phyloP scores from a whole-genome alignment of 257 asterid genomes.

The Rehmannia glutinosa region DNA sequence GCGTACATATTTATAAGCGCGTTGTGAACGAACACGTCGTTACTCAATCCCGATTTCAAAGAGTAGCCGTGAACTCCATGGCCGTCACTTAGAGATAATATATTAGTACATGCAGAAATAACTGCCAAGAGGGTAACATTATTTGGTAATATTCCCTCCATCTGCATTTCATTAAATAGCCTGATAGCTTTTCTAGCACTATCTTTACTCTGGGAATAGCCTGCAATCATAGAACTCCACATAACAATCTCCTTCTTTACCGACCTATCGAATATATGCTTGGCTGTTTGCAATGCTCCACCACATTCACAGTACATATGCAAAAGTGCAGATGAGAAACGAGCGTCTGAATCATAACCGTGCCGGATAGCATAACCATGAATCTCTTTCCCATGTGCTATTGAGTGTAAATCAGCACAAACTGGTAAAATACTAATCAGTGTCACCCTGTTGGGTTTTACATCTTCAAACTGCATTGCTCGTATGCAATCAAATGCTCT shows the following conservation, averaged over 20 bases:
- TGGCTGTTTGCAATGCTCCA: conserved; percentile 30
- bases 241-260: conserved; percentile 47
- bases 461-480: conserved; percentile 42
- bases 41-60: conserved; percentile 40
- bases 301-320: conserved; percentile 48
- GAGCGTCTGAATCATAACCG: conserved; percentile 44
- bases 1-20: conserved; percentile 68
- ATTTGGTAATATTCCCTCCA: conserved; percentile 46
- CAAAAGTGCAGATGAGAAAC: conserved; percentile 43
- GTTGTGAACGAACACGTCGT: conserved; percentile 43
- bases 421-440: conserved; percentile 53
- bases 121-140: conserved; percentile 53
- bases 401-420: conserved; percentile 33
- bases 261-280: conserved; percentile 45
- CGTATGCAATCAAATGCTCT: conserved; percentile 39
- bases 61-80: conserved; percentile 43
- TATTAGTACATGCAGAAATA: conserved; percentile 48
- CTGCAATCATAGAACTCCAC: conserved; percentile 70
- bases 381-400: conserved; percentile 43
- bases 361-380: conserved; percentile 56
- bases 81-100: conserved; percentile 37
- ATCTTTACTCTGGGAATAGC: conserved; percentile 39
- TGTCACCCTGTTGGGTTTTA: conserved; percentile 59
- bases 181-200: conserved; percentile 44
- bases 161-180: conserved; percentile 52